phyloP scores from a whole-genome alignment of 2,329 filamentous ascomycete genomes.

The Aspergillus eucalypticola region DNA sequence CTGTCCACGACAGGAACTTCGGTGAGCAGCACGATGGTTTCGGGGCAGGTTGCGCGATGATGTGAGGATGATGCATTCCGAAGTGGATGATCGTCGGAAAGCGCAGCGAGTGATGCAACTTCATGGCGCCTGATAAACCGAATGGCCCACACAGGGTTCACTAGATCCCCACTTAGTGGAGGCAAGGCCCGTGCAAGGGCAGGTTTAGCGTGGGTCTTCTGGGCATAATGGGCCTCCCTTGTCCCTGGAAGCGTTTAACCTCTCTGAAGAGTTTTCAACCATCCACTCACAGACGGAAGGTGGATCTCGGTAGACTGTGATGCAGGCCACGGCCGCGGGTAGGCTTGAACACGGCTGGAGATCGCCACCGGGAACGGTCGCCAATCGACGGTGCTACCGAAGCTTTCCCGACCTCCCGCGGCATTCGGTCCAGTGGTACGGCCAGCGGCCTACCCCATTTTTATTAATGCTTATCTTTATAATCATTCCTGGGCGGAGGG shows the following conservation, averaged over 20 bases:
- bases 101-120: slow-evolving; percentile 7
- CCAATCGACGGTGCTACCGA: background rate
- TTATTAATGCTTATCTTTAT: background rate
- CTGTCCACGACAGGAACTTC: slow-evolving; percentile 1
- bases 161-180: background rate
- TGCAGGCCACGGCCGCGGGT: slow-evolving; percentile 10
- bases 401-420: background rate
- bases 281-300: background rate
- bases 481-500: background rate
- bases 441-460: background rate
- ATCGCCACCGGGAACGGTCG: background rate
- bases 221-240: background rate
- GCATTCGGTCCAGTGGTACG: background rate
- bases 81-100: slow-evolving; percentile 2
- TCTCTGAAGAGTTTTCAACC: slow-evolving; percentile 4
- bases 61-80: slow-evolving; percentile 11
- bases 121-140: slow-evolving; percentile 1
- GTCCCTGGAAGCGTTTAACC: background rate
- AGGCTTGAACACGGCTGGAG: slow-evolving; percentile 10
- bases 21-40: slow-evolving; percentile 4
- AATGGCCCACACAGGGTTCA: background rate
- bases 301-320: slow-evolving; percentile 2
- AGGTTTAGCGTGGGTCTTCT: background rate
- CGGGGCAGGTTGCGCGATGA: slow-evolving; percentile 1
- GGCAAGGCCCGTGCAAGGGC: slow-evolving; percentile 5